These are phyloP conservation scores for Pseudocercospora crystallina DNA, from an alignment of 2,329 filamentous ascomycete species.

Conservation along the genomic window DNA sequence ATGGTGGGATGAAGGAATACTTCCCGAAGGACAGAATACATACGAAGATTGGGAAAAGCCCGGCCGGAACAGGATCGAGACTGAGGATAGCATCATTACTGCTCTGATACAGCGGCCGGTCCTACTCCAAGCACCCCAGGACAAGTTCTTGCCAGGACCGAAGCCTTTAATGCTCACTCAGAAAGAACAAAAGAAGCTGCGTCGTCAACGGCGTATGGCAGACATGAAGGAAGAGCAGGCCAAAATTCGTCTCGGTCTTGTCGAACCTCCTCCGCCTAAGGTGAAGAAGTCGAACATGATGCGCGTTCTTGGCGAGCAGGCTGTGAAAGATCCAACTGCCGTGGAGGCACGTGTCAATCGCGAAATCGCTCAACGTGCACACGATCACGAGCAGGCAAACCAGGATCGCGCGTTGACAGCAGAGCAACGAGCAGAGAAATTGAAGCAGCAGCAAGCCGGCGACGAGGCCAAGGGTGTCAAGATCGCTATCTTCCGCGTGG, in stretches of 20 bases:
- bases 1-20: constrained; percentile 94
- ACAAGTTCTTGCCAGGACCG: constrained; percentile 72
- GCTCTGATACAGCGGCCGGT: constrained; percentile 91
- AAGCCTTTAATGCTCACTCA: constrained; percentile 92
- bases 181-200: constrained; percentile 87
- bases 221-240: constrained; percentile 95
- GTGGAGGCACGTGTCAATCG: constrained; percentile 92
- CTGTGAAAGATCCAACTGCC: constrained; percentile 93
- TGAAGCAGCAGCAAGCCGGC: constrained; percentile 76
- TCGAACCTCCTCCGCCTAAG: constrained; percentile 88
- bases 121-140: constrained; percentile 84
- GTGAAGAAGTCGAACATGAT: constrained; percentile 98
- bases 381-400: constrained; percentile 75
- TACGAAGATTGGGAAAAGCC: constrained; percentile 69
- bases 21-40: constrained; percentile 62
- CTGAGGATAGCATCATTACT: constrained; percentile 83
- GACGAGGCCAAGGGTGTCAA: constrained; percentile 85
- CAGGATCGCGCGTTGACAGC: constrained; percentile 84
- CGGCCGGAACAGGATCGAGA: constrained; percentile 68
- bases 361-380: constrained; percentile 83
- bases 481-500: constrained; percentile 84
- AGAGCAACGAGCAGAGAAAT: constrained; percentile 81
- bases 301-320: constrained; percentile 89
- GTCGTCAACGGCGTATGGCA: constrained; percentile 84
- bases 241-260: constrained; percentile 87